Evolutionary conservation across 176 grass and related monocot genomes (phyloP).

Genomic region (Raddia guianensis): DNA sequence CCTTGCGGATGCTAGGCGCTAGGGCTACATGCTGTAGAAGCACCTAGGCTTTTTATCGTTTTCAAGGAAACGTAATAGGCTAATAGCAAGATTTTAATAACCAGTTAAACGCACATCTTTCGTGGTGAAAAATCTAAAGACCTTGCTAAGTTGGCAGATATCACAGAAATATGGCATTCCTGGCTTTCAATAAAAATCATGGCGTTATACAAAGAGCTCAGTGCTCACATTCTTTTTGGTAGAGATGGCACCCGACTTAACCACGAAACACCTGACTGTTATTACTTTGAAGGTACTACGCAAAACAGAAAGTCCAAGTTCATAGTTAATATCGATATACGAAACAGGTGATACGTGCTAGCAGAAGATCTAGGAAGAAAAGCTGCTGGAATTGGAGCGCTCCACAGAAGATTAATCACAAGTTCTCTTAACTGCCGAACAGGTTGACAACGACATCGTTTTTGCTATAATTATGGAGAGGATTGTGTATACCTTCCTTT

Average conservation of each 20-base stretch:
- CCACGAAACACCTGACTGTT: neutral
- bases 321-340: conserved; percentile 1
- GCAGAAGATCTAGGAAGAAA: neutral
- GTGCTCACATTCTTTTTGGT: neutral
- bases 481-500: too few relatives aligned
- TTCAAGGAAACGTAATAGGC: neutral
- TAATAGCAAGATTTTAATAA: neutral
- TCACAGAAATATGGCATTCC: neutral
- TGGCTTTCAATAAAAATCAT: neutral
- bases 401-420: neutral
- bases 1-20: neutral
- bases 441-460: neutral
- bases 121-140: neutral
- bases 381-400: neutral
- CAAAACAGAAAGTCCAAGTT: neutral
- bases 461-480: conserved; percentile 24
- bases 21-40: neutral
- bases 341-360: neutral
- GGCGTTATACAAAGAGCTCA: neutral
- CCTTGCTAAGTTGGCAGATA: neutral
- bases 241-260: neutral
- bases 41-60: neutral
- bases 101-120: neutral
- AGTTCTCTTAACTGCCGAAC: conserved; percentile 4
- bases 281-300: neutral